Conservation (phyloP, 148 eudicot species). For the Silene uniflora region DNA sequence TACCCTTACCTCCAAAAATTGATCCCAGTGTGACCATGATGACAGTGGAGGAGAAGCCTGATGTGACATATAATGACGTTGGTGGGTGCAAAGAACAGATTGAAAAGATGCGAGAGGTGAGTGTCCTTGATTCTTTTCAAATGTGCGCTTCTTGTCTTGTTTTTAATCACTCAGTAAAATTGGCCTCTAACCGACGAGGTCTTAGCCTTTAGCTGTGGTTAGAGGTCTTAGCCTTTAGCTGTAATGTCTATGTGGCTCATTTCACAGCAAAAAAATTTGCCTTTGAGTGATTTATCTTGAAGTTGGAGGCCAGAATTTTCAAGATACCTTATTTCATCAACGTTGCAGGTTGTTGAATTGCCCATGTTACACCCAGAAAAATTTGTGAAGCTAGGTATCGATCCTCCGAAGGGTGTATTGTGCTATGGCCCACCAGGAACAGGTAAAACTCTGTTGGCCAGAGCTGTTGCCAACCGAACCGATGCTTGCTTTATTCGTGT, state of each 20-base stretch:
- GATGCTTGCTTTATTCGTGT: slow-evolving; percentile 99
- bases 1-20: slow-evolving; percentile 71
- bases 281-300: neutral
- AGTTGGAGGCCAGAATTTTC: neutral
- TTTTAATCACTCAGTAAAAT: neutral
- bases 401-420: slow-evolving; percentile 97
- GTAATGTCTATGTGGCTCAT: neutral
- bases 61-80: slow-evolving; percentile 94
- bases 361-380: slow-evolving; percentile 99
- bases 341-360: slow-evolving; percentile 83
- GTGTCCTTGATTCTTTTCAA: neutral
- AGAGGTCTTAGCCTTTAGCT: too few relatives aligned
- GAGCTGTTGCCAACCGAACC: slow-evolving; percentile 96
- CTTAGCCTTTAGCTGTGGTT: too few relatives aligned
- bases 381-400: slow-evolving; percentile 95
- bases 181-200: too few relatives aligned
- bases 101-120: slow-evolving; percentile 95
- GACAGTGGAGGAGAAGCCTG: slow-evolving; percentile 99
- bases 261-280: neutral
- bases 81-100: slow-evolving; percentile 99
- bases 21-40: slow-evolving; percentile 99
- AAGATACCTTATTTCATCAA: neutral
- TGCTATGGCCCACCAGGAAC: slow-evolving; percentile 99
- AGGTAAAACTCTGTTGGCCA: slow-evolving; percentile 89
- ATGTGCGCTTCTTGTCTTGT: neutral